Evolutionary conservation across 768 basidiomycete genomes (phyloP).

Genomic region (Pleurotus sapidus): DNA sequence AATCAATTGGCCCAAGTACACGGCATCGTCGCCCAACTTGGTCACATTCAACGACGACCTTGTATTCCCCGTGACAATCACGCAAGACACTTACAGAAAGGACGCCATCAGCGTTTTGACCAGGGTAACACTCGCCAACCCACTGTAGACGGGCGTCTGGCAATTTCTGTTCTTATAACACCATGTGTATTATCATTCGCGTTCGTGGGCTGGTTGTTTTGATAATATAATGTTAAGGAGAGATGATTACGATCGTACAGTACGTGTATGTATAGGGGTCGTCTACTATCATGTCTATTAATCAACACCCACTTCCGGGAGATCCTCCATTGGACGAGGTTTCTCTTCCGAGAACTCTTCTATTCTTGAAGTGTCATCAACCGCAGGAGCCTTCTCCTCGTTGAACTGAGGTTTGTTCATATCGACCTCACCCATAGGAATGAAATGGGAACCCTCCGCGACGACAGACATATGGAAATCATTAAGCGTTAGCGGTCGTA

Average conservation of each 20-base stretch:
- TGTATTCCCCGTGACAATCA: constrained; percentile 26
- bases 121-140: constrained; percentile 27
- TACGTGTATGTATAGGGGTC: background rate
- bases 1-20: constrained; percentile 44
- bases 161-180: background rate
- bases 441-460: constrained; percentile 5
- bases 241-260: background rate
- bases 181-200: background rate
- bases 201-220: background rate
- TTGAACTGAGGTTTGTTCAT: background rate
- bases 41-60: constrained; percentile 38
- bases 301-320: background rate
- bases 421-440: constrained; percentile 4
- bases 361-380: constrained; percentile 3
- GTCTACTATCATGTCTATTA: background rate
- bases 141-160: constrained; percentile 15
- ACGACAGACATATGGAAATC: constrained; percentile 51
- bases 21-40: constrained; percentile 26
- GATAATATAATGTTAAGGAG: background rate
- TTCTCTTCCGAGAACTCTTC: constrained; percentile 3
- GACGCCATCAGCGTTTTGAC: constrained; percentile 34
- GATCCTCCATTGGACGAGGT: background rate
- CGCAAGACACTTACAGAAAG: constrained; percentile 40
- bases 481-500: constrained; percentile 65
- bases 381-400: background rate